Evolutionary conservation across 2,329 filamentous ascomycete genomes (phyloP).

Genomic region (Penicillium sp.): DNA sequence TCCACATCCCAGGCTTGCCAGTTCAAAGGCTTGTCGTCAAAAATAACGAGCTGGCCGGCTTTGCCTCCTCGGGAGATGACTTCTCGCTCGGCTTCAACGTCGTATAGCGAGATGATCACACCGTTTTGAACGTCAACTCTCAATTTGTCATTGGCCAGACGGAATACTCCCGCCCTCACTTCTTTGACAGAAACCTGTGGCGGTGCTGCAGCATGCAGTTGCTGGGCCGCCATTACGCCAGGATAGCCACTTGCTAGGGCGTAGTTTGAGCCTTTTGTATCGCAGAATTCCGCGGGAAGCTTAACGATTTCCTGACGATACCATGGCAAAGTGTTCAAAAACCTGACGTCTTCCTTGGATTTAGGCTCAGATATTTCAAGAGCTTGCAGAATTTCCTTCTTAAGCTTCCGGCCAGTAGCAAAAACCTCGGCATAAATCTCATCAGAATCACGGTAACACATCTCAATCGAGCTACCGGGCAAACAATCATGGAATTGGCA

Average conservation of each 20-base stretch:
- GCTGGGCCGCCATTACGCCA: constrained; percentile 38
- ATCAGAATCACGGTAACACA: constrained; percentile 96
- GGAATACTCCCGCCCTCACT: constrained; percentile 60
- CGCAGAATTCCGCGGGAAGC: constrained; percentile 45
- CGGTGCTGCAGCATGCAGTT: constrained; percentile 21
- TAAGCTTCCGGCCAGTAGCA: constrained; percentile 65
- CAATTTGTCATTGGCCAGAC: constrained; percentile 74
- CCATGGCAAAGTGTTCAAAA: constrained; percentile 87
- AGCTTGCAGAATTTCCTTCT: constrained; percentile 64
- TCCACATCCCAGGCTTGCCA: constrained; percentile 99
- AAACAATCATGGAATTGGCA: constrained; percentile 98
- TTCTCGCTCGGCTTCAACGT: constrained; percentile 69
- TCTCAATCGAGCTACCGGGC: constrained; percentile 90
- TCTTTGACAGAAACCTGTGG: constrained; percentile 48
- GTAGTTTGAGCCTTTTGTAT: constrained; percentile 29
- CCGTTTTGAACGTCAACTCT: constrained; percentile 69
- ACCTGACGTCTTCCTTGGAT: constrained; percentile 49
- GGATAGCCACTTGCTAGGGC: constrained; percentile 46
- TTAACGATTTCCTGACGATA: constrained; percentile 68
- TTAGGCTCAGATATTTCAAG: constrained; percentile 58
- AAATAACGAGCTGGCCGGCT: constrained; percentile 88
- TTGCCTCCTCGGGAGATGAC: constrained; percentile 68
- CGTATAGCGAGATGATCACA: constrained; percentile 78
- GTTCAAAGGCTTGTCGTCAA: constrained; percentile 94
- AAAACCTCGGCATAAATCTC: constrained; percentile 83